Base-by-base conservation (phyloP, 2,329 filamentous ascomycete genomes). In the Aspergillus latus region DNA sequence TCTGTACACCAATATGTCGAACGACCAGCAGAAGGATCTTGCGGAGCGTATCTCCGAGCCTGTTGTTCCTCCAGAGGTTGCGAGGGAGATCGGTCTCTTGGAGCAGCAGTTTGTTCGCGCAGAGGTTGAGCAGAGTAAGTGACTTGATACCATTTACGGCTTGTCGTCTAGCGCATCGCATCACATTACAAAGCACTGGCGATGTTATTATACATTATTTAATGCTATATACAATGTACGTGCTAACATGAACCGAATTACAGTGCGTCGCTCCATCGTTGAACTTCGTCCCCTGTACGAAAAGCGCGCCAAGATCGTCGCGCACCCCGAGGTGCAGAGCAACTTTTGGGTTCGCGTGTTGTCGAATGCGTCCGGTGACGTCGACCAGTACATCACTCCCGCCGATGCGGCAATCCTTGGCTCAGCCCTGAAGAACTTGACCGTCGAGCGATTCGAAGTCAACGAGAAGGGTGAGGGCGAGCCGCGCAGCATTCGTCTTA, bases 291-390 rank as follows among this genome's bases (percentile, higher is more conserved):
- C 88, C 44, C 83, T 96, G 59, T 96, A 91, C 79, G 81, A 83
- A 66, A 89, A 89, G 77, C 90, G 93, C 71, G 80, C 84, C 63
- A 82, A 84, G 65, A 76, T 91, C 62, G 79, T 94, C 62, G 75
- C 83, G 61, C 81, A 87, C 69, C 92, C 97, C 69, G 64, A 69
- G 11, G 65, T 76, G 13, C 60, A 72, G 57, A 59, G 65, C 65
- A 86, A 90, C 78, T 99, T 97, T 84, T 97, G 94, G 94, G 82
- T 90, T n/a, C 84, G 95, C 57, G 92, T 97, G 56, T 83, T 97
- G 72, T 90, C 96, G 79, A 88, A 92, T 77, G 87, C 89, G 2
- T 92, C 92, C 1, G 82, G 84, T 46, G 91, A 96, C 61, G 84
- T 99, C 65, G 92, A 96, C 76, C 87, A 91, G 75, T 92, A 88